These are phyloP conservation scores for Candida albicans DNA, from an alignment of 1,139 yeast species.

Conservation along the genomic window DNA sequence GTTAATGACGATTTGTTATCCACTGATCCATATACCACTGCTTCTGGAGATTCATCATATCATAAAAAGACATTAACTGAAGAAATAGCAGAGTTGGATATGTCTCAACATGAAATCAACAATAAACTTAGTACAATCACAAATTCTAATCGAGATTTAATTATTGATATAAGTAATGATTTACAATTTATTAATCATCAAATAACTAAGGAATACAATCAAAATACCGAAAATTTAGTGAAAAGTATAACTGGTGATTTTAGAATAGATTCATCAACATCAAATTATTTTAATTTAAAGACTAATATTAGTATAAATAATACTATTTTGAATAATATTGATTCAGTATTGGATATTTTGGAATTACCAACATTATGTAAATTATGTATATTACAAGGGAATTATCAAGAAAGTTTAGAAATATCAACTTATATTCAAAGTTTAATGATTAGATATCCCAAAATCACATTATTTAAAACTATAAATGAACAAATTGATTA, in stretches of 20 bases:
- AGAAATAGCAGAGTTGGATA: constrained; percentile 49
- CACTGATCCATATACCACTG: constrained; percentile 30
- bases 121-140: constrained; percentile 34
- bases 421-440: constrained; percentile 70
- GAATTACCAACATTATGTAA: constrained; percentile 81
- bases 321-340: constrained; percentile 60
- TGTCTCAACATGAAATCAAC: constrained; percentile 31
- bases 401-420: constrained; percentile 86
- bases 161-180: constrained; percentile 39
- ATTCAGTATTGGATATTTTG: constrained; percentile 70
- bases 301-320: constrained; percentile 26
- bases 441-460: constrained; percentile 66
- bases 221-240: constrained; percentile 24
- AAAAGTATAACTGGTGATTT: constrained; percentile 22
- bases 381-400: constrained; percentile 83
- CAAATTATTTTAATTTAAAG: constrained; percentile 1
- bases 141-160: constrained; percentile 39
- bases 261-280: constrained; percentile 15
- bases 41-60: constrained; percentile 3
- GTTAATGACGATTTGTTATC: constrained; percentile 44
- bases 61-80: constrained; percentile 35
- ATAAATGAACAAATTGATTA: constrained; percentile 55
- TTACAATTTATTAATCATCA: constrained; percentile 26
- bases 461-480: constrained; percentile 54
- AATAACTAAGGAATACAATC: constrained; percentile 23